Evolutionary conservation across 2,329 filamentous ascomycete species (phyloP), one percentile per base, ranked within the genome.

Genomic region (Massarina eburnea): DNA sequence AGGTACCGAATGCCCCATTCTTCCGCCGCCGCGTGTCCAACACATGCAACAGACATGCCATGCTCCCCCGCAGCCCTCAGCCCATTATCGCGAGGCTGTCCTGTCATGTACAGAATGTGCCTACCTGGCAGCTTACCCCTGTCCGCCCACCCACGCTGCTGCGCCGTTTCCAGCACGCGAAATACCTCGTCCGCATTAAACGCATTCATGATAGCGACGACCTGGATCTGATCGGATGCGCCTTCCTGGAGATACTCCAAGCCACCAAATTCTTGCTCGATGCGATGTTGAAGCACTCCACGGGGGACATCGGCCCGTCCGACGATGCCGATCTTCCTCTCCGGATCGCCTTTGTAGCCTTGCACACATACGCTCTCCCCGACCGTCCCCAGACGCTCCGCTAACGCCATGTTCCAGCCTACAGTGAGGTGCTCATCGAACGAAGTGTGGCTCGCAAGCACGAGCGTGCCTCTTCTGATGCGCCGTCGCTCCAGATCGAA

Each of bases 191-290:
- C 63, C 6, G 64, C 55, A 36, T 66, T 59, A 39, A 73, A 73
- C 0, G 70, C 71, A 40, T 72, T 73, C 70, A 73, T 73, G 26
- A 72, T 70, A 3, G 71, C 71, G 5, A 70, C 39, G 8, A 60
- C 50, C 15, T 39, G 45, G 21, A 61, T 59, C 27, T 66, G 59
- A 7, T 59, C 57, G 3, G 52, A 58, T 4, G 34, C 42, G 1
- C 61, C 64, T 22, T 52, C 43, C 2, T 56, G 46, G n/a, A 62
- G 49, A 10, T 63, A 38, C 26, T 67, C 67, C 1, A 52, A 54
- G 15, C 47, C 46, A 4, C 61, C 63, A 52, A 65, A 67, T 34
- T 70, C 61, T 8, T 47, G 29, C 33, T 54, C 45, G 33, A 68
- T 60, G 8, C 39, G 46, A 7, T 42, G 34, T 1, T 64, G 32